Percentiles rank a stretch among this genome's conserved stretches.
Conservation (phyloP, 192 early-diverging fungal species). For the Coemansia sp. region DNA sequence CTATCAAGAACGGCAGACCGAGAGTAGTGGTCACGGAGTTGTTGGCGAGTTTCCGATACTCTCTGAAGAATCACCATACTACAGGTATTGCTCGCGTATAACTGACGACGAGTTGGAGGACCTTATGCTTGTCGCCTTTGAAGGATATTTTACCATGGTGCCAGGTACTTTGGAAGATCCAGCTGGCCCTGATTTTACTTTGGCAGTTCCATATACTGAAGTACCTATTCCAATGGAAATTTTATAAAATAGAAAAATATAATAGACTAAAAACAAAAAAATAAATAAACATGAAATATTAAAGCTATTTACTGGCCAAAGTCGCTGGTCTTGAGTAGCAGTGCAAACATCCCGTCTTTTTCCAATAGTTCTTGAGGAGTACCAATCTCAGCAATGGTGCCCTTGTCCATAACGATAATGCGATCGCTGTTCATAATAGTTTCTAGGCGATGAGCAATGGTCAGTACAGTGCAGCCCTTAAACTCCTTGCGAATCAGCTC, state of each 20-base stretch:
- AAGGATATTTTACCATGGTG: conserved; percentile 45
- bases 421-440: conserved; percentile 70
- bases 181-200: conserved; percentile 28
- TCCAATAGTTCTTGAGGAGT: conserved; percentile 61
- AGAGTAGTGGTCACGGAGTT: conserved; percentile 31
- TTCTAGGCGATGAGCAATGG: conserved; percentile 75
- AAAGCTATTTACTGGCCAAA: not conserved
- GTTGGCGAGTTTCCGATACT: conserved; percentile 42
- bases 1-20: conserved; percentile 25
- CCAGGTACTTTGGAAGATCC: conserved; percentile 48
- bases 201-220: conserved; percentile 36
- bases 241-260: conserved; percentile 14
- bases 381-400: conserved; percentile 64
- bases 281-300: not conserved
- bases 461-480: conserved; percentile 48
- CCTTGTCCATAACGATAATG: conserved; percentile 71
- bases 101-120: conserved; percentile 35
- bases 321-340: conserved; percentile 13
- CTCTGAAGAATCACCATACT: conserved; percentile 30
- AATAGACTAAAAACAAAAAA: not conserved
- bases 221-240: conserved; percentile 45
- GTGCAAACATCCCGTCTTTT: conserved; percentile 24
- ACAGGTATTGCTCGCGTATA: conserved; percentile 40
- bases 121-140: conserved; percentile 29
- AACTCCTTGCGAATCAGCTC: conserved; percentile 58